Percentiles rank a stretch among this genome's conserved stretches.
These are phyloP conservation scores for Syncephalastrum racemosum DNA, from an alignment of 371 early-diverging fungal species.

Conservation along the genomic window DNA sequence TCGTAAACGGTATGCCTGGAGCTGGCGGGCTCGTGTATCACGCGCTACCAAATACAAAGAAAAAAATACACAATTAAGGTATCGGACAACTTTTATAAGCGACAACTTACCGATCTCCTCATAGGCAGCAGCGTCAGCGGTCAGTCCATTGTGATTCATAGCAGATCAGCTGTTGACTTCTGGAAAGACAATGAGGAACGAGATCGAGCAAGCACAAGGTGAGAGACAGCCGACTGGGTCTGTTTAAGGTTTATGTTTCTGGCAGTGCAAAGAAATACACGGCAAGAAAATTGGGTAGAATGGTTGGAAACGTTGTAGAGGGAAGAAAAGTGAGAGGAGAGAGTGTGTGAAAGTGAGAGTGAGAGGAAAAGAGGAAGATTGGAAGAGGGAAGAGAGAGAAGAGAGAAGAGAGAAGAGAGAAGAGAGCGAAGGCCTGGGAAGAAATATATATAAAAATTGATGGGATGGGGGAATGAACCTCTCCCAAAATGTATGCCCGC, in stretches of 20 bases:
- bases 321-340: too few species aligned
- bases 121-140: background rate
- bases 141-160: background rate
- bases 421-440: background rate
- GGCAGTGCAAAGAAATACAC: background rate
- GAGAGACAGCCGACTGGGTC: background rate
- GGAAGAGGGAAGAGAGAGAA: background rate
- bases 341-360: too few species aligned
- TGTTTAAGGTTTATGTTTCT: too few species aligned
- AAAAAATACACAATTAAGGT: background rate
- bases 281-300: background rate
- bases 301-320: background rate
- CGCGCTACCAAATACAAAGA: constrained; percentile 20
- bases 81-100: background rate
- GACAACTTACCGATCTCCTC: constrained; percentile 4
- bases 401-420: too few species aligned
- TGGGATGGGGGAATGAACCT: background rate
- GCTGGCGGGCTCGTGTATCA: constrained; percentile 40
- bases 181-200: background rate
- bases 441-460: background rate
- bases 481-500: constrained; percentile 5
- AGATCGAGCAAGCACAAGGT: background rate
- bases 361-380: background rate
- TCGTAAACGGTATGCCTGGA: constrained; percentile 46
- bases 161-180: background rate